phyloP scores from a whole-genome alignment of 805 yeast species.

The Isabelozyma pseudorhagii region DNA sequence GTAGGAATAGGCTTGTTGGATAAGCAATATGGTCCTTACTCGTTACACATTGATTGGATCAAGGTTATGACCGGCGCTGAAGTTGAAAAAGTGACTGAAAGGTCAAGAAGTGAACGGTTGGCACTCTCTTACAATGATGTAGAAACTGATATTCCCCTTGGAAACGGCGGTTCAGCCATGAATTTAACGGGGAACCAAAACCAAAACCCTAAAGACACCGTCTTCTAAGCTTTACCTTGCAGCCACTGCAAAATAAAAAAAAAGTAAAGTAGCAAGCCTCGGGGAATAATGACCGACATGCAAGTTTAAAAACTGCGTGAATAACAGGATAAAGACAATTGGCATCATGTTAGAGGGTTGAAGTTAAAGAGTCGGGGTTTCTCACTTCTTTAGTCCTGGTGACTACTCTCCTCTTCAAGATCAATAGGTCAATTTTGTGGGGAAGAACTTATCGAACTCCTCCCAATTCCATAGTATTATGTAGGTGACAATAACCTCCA shows the following conservation, averaged over 20 bases:
- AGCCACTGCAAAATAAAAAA: neutral
- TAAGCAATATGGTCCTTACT: constrained; percentile 72
- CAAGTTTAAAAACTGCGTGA: too few species aligned
- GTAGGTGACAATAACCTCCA: neutral
- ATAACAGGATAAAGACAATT: neutral
- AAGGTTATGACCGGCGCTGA: constrained; percentile 62
- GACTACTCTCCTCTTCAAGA: neutral
- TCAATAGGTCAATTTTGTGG: neutral
- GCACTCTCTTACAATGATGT: constrained; percentile 8
- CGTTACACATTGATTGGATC: constrained; percentile 67
- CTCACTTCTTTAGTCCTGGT: neutral
- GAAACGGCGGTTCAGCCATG: constrained; percentile 22
- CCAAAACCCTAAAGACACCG: constrained; percentile 33
- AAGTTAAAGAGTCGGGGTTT: neutral
- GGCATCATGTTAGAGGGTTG: too few species aligned
- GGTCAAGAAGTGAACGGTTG: constrained; percentile 27
- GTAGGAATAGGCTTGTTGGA: constrained; percentile 79
- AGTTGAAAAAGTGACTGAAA: constrained; percentile 38
- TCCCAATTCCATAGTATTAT: neutral
- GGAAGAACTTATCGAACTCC: neutral
- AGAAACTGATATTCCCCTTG: constrained; percentile 6
- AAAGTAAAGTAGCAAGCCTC: too few species aligned
- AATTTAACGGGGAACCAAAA: constrained; percentile 17
- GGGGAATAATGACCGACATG: too few species aligned
- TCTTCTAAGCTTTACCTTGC: constrained; percentile 15